phyloP scores from a whole-genome alignment of 371 early-diverging fungal genomes.

The Mucor mucedo region DNA sequence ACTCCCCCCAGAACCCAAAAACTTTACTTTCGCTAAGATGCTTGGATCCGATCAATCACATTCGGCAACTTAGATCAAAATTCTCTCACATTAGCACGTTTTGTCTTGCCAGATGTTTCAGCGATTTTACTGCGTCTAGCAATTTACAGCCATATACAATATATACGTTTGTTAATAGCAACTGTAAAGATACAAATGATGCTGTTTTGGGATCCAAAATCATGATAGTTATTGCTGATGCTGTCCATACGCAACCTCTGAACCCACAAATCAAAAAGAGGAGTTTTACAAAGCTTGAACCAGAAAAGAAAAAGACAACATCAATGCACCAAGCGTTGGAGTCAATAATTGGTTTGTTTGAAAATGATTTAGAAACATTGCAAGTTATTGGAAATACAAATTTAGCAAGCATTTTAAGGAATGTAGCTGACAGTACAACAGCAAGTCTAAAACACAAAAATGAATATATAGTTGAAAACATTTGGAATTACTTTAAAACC shows the following conservation, averaged over 20 bases:
- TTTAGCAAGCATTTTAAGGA: slow-evolving; percentile 16
- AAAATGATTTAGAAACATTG: slow-evolving; percentile 18
- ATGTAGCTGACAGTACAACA: slow-evolving; percentile 21
- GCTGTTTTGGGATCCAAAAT: slow-evolving; percentile 18
- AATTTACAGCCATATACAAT: slow-evolving; percentile 23
- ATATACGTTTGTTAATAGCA: slow-evolving; percentile 18
- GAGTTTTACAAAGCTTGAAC: slow-evolving; percentile 21
- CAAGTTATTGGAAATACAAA: slow-evolving; percentile 16
- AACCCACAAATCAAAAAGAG: slow-evolving; percentile 22
- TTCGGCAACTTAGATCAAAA: slow-evolving; percentile 22
- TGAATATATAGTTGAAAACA: not conserved
- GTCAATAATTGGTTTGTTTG: slow-evolving; percentile 18
- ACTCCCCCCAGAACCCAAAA: no score
- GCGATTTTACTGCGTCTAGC: slow-evolving; percentile 16
- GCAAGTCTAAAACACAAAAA: slow-evolving; percentile 15
- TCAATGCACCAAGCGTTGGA: slow-evolving; percentile 18
- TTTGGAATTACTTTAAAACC: slow-evolving; percentile 17
- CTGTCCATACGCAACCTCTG: slow-evolving; percentile 21
- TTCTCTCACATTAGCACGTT: slow-evolving; percentile 18
- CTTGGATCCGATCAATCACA: slow-evolving; percentile 20
- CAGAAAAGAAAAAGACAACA: slow-evolving; percentile 24
- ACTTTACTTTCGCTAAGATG: no score
- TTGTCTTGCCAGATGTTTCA: slow-evolving; percentile 24
- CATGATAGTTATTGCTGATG: slow-evolving; percentile 21
- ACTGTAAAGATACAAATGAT: slow-evolving; percentile 22